phyloP scores from a whole-genome alignment of 345 rosid genomes.

The Zanthoxylum bungeanum region DNA sequence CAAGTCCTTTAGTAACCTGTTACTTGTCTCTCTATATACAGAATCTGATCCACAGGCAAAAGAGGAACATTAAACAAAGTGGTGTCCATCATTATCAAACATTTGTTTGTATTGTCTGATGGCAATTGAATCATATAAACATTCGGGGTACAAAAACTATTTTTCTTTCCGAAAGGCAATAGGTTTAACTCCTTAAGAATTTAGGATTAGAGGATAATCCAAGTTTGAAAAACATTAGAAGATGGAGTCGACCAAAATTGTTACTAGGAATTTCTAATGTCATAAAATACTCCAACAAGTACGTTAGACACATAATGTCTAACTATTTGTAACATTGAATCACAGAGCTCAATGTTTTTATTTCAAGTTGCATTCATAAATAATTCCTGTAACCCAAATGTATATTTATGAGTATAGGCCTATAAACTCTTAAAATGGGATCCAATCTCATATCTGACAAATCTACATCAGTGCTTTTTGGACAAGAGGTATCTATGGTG shows the following conservation, averaged over 20 bases:
- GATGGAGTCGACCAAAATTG: neutral
- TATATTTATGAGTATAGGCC: neutral
- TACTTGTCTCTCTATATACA: neutral
- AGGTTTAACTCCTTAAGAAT: neutral
- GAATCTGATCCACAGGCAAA: neutral
- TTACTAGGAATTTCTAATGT: neutral
- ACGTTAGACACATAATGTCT: neutral
- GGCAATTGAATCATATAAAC: neutral
- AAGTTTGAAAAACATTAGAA: neutral
- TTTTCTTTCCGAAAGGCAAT: neutral
- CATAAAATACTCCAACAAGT: neutral
- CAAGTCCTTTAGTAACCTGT: neutral
- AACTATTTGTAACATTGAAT: neutral
- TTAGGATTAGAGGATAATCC: neutral
- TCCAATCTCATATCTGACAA: neutral
- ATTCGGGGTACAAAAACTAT: neutral
- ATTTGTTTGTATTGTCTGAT: no score
- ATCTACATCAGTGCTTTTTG: neutral
- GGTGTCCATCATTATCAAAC: neutral
- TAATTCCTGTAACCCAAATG: neutral
- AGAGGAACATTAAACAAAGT: neutral
- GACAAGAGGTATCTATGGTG: neutral
- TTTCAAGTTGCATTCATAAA: neutral
- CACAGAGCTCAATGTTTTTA: neutral
- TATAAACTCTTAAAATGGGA: neutral